phyloP scores from a whole-genome alignment of 2,329 filamentous ascomycete genomes.

The Lasiodiplodia citricola region DNA sequence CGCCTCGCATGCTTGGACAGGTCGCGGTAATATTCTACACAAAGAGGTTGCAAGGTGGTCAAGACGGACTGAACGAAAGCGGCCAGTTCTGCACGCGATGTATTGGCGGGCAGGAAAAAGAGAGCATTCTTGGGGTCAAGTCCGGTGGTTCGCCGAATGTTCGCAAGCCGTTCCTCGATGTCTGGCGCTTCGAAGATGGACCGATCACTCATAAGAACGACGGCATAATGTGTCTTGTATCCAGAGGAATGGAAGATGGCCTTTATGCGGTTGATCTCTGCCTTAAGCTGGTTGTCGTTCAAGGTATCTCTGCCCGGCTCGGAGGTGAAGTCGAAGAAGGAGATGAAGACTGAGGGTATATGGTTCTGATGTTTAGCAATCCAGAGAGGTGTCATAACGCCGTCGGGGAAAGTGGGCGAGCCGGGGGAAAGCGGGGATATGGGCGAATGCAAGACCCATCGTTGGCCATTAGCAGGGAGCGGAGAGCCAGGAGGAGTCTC shows the following conservation, averaged over 20 bases:
- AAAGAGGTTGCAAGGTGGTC: constrained; percentile 71
- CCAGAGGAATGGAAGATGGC: constrained; percentile 70
- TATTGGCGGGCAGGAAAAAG: constrained; percentile 80
- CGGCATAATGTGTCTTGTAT: constrained; percentile 77
- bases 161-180: constrained; percentile 76
- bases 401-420: constrained; percentile 87
- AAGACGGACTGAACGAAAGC: constrained; percentile 77
- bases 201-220: constrained; percentile 78
- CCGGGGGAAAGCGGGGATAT: constrained; percentile 86
- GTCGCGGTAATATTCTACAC: constrained; percentile 91
- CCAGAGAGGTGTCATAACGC: constrained; percentile 82
- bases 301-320: constrained; percentile 75
- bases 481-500: constrained; percentile 58
- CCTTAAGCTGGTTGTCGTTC: constrained; percentile 86
- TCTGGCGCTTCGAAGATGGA: constrained; percentile 63
- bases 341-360: constrained; percentile 79
- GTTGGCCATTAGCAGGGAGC: constrained; percentile 54
- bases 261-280: constrained; percentile 81
- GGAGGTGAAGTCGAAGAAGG: constrained; percentile 78
- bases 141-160: constrained; percentile 77
- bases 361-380: constrained; percentile 85
- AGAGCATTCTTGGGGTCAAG: constrained; percentile 80
- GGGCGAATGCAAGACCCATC: constrained; percentile 78
- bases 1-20: constrained; percentile 89
- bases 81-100: constrained; percentile 72